Percentiles rank a stretch among this genome's conserved stretches.
phyloP scores from a whole-genome alignment of 2,329 filamentous ascomycete species.

The Exophiala spinifera region DNA sequence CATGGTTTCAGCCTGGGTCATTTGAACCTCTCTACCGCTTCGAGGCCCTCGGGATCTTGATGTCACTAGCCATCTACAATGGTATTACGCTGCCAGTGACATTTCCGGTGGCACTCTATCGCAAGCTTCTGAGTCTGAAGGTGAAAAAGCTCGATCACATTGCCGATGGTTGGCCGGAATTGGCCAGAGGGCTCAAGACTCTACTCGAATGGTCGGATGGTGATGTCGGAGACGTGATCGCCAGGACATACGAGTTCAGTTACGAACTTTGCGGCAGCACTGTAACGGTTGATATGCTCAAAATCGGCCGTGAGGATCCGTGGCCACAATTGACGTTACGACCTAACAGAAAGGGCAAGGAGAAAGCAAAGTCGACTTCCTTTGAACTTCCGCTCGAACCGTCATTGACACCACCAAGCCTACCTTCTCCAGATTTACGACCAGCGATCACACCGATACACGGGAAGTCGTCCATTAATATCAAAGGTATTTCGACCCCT shows the following conservation, averaged over 20 bases:
- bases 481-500: conserved; percentile 20
- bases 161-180: conserved; percentile 79
- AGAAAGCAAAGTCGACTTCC: conserved; percentile 25
- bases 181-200: conserved; percentile 69
- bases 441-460: conserved; percentile 9
- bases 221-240: conserved; percentile 75
- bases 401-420: conserved; percentile 15
- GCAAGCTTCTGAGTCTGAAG: conserved; percentile 68
- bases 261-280: conserved; percentile 56
- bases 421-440: conserved; percentile 13
- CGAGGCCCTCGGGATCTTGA: conserved; percentile 80
- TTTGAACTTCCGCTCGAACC: conserved; percentile 22
- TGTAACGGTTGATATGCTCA: conserved; percentile 55
- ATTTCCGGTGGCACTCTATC: conserved; percentile 81
- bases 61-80: conserved; percentile 89
- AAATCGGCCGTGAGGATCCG: conserved; percentile 31
- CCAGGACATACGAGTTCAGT: conserved; percentile 83
- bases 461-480: conserved; percentile 18
- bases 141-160: conserved; percentile 73
- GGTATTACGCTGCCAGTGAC: conserved; percentile 86
- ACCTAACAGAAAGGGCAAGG: conserved; percentile 22
- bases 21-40: conserved; percentile 84
- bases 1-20: conserved; percentile 83
- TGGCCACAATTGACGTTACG: conserved; percentile 8
- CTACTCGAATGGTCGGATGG: conserved; percentile 79